These are phyloP conservation scores for Daldinia eschscholtzii DNA, from an alignment of 2,329 filamentous ascomycete species.

Conservation along the genomic window DNA sequence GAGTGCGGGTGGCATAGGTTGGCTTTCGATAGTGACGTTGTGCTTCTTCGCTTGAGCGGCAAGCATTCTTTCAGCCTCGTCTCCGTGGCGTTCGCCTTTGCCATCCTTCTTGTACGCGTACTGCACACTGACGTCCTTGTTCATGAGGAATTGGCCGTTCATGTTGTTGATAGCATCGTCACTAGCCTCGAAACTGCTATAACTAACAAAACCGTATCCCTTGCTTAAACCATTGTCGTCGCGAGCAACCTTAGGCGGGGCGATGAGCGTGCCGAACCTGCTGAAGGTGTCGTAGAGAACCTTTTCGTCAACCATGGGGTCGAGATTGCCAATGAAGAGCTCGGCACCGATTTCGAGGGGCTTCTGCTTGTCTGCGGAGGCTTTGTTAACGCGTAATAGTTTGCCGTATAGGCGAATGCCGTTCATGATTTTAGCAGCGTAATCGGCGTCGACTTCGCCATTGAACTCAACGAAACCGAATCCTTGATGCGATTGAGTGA, in stretches of 20 bases:
- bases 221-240: slow-evolving; percentile 91
- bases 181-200: slow-evolving; percentile 91
- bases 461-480: slow-evolving; percentile 99
- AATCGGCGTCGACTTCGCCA: slow-evolving; percentile 94
- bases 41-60: slow-evolving; percentile 94
- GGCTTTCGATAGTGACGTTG: slow-evolving; percentile 86
- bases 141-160: slow-evolving; percentile 96
- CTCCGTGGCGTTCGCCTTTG: slow-evolving; percentile 95
- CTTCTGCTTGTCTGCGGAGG: slow-evolving; percentile 91
- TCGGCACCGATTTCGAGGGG: slow-evolving; percentile 94
- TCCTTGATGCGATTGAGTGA: slow-evolving; percentile 95
- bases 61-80: slow-evolving; percentile 91
- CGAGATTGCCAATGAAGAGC: slow-evolving; percentile 95
- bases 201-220: slow-evolving; percentile 96
- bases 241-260: slow-evolving; percentile 89
- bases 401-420: slow-evolving; percentile 93
- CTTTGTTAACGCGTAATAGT: slow-evolving; percentile 96
- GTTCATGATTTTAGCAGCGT: slow-evolving; percentile 97
- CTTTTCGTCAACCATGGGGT: slow-evolving; percentile 94
- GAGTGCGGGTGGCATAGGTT: slow-evolving; percentile 80
- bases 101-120: slow-evolving; percentile 99
- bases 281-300: slow-evolving; percentile 94
- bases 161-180: slow-evolving; percentile 93
- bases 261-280: slow-evolving; percentile 87
- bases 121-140: slow-evolving; percentile 95